Conservation (phyloP, 2,329 filamentous ascomycete genomes). For the Phialophora macrospora region DNA sequence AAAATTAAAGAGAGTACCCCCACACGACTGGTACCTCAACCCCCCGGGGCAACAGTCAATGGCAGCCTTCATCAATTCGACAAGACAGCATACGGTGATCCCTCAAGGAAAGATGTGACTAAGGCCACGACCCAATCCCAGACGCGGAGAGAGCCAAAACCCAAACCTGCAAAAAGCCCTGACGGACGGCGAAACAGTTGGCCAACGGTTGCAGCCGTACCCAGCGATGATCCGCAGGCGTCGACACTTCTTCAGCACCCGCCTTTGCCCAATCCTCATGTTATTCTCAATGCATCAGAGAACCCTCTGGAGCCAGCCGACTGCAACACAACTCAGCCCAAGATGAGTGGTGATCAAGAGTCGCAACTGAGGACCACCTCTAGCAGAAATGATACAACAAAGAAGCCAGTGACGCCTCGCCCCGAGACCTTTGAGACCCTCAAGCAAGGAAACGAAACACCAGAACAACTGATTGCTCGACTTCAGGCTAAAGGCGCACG, state of each 20-base stretch:
- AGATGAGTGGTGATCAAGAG: background rate
- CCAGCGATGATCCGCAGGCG: background rate
- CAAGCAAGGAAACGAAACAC: slow-evolving; percentile 25
- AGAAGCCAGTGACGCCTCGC: slow-evolving; percentile 1
- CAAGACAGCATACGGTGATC: slow-evolving; percentile 21
- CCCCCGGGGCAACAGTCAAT: background rate
- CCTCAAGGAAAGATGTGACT: background rate
- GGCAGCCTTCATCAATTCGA: slow-evolving; percentile 12
- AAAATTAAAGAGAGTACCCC: background rate
- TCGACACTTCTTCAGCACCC: background rate
- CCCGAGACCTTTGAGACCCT: slow-evolving; percentile 28
- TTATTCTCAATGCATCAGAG: background rate
- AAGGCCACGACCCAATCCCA: background rate
- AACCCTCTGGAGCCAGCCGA: background rate
- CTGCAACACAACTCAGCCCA: background rate
- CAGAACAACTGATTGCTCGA: slow-evolving; percentile 25
- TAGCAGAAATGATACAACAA: background rate
- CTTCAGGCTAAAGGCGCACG: slow-evolving; percentile 20
- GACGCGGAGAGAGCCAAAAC: background rate
- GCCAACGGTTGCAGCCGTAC: background rate
- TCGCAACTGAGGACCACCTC: background rate
- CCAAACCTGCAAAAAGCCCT: background rate
- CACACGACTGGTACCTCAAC: background rate
- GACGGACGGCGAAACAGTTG: background rate
- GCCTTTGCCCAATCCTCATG: background rate